Conservation (phyloP, 2,329 filamentous ascomycete species). For the Calonectria henricotiae region DNA sequence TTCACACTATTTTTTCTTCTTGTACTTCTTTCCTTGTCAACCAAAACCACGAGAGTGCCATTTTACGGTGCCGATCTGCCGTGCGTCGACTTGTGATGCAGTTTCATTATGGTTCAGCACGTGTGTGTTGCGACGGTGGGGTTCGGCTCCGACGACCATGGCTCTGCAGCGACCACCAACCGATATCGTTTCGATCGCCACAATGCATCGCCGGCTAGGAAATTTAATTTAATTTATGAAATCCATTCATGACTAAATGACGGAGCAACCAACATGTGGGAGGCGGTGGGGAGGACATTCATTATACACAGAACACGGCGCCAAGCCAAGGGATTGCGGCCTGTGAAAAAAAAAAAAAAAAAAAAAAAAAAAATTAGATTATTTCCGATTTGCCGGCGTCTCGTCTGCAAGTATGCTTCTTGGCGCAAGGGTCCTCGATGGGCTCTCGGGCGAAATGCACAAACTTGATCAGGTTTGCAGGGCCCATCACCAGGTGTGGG, state of each 20-base stretch:
- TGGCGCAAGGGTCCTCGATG: not conserved
- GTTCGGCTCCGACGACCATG: slow-evolving; percentile 14
- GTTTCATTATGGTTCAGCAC: too few species aligned
- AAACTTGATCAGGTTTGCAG: slow-evolving; percentile 24
- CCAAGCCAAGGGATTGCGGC: not conserved
- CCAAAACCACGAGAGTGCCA: not conserved
- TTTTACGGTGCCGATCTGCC: slow-evolving; percentile 3
- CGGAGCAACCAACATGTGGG: not conserved
- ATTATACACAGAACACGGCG: not conserved
- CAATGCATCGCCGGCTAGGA: not conserved
- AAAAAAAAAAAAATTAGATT: not conserved
- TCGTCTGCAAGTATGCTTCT: not conserved
- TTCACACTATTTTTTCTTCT: not conserved
- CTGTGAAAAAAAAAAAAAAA: not conserved
- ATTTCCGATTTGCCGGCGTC: not conserved
- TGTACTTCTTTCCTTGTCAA: too few species aligned
- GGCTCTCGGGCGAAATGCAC: slow-evolving; percentile 17
- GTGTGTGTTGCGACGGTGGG: not conserved
- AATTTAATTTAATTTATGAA: slow-evolving; percentile 3
- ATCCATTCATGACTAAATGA: not conserved
- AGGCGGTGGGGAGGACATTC: not conserved
- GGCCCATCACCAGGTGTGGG: slow-evolving; percentile 30
- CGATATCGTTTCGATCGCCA: slow-evolving; percentile 17
- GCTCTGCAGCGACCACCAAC: not conserved
- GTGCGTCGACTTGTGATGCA: not conserved